A percentile compares a stretch with the other conserved stretches of the same genome.
These are phyloP conservation scores for Fraxinus sp. DNA, from an alignment of 305 asterid genomes.

Conservation along the genomic window DNA sequence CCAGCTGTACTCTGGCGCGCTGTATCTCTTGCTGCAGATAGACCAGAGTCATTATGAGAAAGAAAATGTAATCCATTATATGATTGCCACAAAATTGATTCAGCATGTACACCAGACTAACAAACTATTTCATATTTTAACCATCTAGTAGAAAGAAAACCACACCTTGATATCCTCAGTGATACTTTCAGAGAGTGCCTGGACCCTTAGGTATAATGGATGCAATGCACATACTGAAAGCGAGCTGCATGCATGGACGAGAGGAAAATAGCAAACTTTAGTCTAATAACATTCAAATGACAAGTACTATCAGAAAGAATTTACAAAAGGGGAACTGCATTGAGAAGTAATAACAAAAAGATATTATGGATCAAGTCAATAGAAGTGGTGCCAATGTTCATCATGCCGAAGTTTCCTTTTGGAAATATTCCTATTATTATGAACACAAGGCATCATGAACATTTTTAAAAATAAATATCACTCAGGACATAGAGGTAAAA, in stretches of 20 bases:
- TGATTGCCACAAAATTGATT: neutral
- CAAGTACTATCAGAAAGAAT: neutral
- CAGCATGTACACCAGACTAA: neutral
- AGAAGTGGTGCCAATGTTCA: neutral
- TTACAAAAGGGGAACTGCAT: neutral
- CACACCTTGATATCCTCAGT: slow-evolving; percentile 71
- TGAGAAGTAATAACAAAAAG: neutral
- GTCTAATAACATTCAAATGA: neutral
- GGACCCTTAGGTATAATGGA: slow-evolving; percentile 89
- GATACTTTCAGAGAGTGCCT: slow-evolving; percentile 67
- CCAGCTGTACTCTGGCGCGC: slow-evolving; percentile 53
- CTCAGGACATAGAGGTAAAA: neutral
- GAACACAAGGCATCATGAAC: neutral
- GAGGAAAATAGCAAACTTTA: slow-evolving; percentile 12
- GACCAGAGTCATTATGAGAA: slow-evolving; percentile 1
- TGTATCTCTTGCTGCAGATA: slow-evolving; percentile 74
- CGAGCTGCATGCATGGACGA: slow-evolving; percentile 55
- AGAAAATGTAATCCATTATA: neutral
- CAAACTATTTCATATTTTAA: neutral
- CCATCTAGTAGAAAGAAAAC: slow-evolving; percentile 7
- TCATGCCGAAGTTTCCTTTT: neutral
- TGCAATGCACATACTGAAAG: slow-evolving; percentile 97
- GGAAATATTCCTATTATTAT: neutral
- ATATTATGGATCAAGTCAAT: neutral
- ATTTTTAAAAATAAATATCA: neutral